These are phyloP conservation scores for Phytopythium ostracodes DNA, from an alignment of 352 stramenopile genomes.

Conservation along the genomic window DNA sequence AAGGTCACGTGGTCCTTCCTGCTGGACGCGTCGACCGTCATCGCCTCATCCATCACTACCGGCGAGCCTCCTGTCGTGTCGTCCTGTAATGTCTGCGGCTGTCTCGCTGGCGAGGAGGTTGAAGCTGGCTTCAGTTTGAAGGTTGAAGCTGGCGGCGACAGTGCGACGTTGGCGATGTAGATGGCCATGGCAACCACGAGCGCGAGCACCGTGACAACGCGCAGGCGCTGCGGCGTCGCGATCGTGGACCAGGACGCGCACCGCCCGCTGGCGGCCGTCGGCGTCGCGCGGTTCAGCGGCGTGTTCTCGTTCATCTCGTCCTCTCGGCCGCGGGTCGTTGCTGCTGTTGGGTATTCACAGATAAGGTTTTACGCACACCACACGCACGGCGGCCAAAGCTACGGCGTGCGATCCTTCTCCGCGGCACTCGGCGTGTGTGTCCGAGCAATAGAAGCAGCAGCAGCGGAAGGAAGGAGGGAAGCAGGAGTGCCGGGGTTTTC, in stretches of 20 bases:
- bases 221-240: slow-evolving; percentile 21
- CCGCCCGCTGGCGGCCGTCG: slow-evolving; percentile 17
- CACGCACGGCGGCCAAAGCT: background rate
- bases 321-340: too few species aligned
- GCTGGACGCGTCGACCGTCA: slow-evolving; percentile 4
- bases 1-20: slow-evolving; percentile 47
- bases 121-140: background rate
- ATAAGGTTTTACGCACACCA: background rate
- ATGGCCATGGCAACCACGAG: slow-evolving; percentile 24
- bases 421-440: background rate
- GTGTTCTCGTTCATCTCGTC: slow-evolving; percentile 41
- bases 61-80: background rate
- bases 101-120: background rate
- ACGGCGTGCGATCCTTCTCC: background rate
- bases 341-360: background rate
- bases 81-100: background rate
- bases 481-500: slow-evolving; percentile 6
- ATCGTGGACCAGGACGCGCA: background rate
- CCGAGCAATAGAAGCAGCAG: background rate
- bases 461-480: background rate
- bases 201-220: slow-evolving; percentile 13
- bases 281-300: slow-evolving; percentile 30
- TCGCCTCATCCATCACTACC: background rate
- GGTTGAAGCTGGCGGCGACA: slow-evolving; percentile 11
- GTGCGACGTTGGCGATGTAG: slow-evolving; percentile 15